Evolutionary conservation across 805 yeast genomes (phyloP).

Genomic region (Candida pseudofarinosa): DNA sequence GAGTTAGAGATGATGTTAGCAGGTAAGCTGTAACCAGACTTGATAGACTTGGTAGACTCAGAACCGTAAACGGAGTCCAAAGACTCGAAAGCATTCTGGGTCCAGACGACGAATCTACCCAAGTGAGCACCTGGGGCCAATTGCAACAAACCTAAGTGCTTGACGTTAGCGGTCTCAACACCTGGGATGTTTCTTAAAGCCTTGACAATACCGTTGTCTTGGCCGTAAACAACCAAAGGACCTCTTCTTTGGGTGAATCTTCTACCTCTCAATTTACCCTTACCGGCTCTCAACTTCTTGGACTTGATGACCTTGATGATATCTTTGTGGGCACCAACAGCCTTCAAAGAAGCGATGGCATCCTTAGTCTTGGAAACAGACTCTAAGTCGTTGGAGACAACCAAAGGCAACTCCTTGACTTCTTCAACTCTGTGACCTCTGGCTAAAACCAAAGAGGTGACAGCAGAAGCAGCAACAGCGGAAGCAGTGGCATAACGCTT

Average conservation of each 20-base stretch:
- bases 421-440: slow-evolving; percentile 99
- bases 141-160: slow-evolving; percentile 91
- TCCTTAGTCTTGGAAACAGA: slow-evolving; percentile 95
- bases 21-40: slow-evolving; percentile 91
- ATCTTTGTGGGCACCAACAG: slow-evolving; percentile 98
- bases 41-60: slow-evolving; percentile 76
- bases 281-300: slow-evolving; percentile 99
- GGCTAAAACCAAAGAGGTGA: slow-evolving; percentile 96
- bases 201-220: slow-evolving; percentile 96
- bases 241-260: slow-evolving; percentile 99
- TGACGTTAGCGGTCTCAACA: slow-evolving; percentile 94
- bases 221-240: slow-evolving; percentile 96
- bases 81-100: slow-evolving; percentile 95
- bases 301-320: slow-evolving; percentile 97
- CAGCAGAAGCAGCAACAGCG: slow-evolving; percentile 98
- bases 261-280: slow-evolving; percentile 99
- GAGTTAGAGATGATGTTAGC: slow-evolving; percentile 90
- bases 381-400: slow-evolving; percentile 91
- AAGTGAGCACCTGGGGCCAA: slow-evolving; percentile 99
- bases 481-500: slow-evolving; percentile 99
- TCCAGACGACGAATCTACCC: slow-evolving; percentile 99
- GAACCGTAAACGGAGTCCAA: slow-evolving; percentile 97
- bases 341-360: slow-evolving; percentile 96
- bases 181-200: slow-evolving; percentile 99
- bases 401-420: slow-evolving; percentile 97